Evolutionary conservation across 345 rosid genomes (phyloP).

Genomic region (Brassica juncea): DNA sequence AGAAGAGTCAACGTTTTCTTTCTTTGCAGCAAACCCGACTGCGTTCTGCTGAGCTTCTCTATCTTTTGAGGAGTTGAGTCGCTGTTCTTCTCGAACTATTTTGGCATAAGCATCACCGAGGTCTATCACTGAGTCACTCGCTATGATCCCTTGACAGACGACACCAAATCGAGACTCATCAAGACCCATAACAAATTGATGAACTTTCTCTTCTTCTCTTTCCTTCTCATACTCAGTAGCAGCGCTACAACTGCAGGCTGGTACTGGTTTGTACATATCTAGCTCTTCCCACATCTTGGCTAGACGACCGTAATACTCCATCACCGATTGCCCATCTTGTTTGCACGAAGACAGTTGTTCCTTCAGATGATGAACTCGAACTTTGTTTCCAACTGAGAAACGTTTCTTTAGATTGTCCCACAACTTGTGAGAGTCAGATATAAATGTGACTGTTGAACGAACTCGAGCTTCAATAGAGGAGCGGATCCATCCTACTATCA

Average conservation of each 20-base stretch:
- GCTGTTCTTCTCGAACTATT: neutral
- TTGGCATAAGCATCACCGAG: neutral
- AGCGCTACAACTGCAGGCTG: neutral
- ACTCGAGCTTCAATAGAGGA: neutral
- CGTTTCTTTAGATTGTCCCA: neutral
- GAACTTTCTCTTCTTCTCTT: neutral
- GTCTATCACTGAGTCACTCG: neutral
- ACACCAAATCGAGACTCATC: neutral
- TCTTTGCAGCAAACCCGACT: neutral
- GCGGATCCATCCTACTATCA: neutral
- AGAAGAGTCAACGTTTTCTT: neutral
- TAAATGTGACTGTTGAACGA: neutral
- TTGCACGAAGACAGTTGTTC: neutral
- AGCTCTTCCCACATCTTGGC: neutral
- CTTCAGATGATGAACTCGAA: neutral
- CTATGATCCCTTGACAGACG: neutral
- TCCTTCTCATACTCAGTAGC: neutral
- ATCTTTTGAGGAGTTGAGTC: neutral
- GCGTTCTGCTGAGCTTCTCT: neutral
- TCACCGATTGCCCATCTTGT: neutral
- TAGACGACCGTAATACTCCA: neutral
- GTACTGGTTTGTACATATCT: neutral
- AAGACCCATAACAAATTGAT: neutral
- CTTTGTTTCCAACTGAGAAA: neutral
- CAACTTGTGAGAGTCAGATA: neutral